Conservation (phyloP, 495 filamentous ascomycete species). For the Entonaema liquescens region DNA sequence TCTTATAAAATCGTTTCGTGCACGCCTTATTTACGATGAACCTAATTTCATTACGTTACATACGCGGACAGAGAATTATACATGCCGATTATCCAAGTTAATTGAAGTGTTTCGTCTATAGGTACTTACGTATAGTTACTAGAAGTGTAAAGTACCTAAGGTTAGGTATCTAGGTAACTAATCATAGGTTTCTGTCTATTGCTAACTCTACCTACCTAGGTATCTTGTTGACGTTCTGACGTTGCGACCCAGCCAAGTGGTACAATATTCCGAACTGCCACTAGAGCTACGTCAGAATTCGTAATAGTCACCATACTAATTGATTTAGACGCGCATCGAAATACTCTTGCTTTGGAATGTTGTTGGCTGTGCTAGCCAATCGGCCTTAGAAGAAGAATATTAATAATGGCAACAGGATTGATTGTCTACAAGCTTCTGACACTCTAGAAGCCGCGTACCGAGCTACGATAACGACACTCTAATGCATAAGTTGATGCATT, state of each 20-base stretch:
- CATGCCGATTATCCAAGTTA: neutral
- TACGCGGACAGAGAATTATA: neutral
- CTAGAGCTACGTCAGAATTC: neutral
- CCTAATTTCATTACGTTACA: neutral
- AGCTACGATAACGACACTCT: neutral
- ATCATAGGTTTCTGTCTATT: too few relatives aligned
- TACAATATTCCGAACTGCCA: neutral
- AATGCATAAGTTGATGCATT: neutral
- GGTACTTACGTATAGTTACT: neutral
- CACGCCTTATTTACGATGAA: neutral
- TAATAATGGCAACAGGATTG: neutral
- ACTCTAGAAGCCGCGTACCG: neutral
- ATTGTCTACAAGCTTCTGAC: neutral
- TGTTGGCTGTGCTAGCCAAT: neutral
- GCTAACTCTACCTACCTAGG: neutral
- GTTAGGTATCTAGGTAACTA: too few relatives aligned
- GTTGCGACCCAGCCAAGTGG: neutral
- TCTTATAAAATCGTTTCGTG: constrained; percentile 13
- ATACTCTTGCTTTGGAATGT: neutral
- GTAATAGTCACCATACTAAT: neutral
- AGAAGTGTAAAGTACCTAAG: neutral
- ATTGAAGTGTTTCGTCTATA: neutral
- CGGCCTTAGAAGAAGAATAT: neutral
- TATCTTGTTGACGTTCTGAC: neutral
- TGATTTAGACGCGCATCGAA: neutral